Evolutionary conservation across 1,284 basidiomycete species (phyloP), one percentile per base, ranked within the genome.

Genomic region (Ustilago shanxiensis): DNA sequence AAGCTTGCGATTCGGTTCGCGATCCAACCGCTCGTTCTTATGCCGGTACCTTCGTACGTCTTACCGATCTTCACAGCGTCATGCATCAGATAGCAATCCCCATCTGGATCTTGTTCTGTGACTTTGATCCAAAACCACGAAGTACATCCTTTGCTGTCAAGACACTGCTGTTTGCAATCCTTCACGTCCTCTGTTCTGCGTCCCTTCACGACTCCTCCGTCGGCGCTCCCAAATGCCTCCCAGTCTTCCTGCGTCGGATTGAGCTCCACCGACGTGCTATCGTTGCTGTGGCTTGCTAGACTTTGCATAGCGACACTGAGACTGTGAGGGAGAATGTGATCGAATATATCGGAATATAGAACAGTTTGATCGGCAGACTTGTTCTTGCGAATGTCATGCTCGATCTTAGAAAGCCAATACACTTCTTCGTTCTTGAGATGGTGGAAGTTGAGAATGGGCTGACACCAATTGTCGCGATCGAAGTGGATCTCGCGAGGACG

Each of bases 11-110:
- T 31, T 0, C 56, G n/a, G 7, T 54, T 44, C 2, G 33, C 55
- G 33, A 74, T 44, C 72, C 72, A 74, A 2, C 72, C 72, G 49
- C 72, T 74, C 20, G 63, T 74, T 9, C 66, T 35, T 26, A 56
- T 3, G 16, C 63, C 66, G 1, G 55, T 26, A 8, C 66, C 72
- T 33, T 62, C 39, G 35, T 66, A 66, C 22, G 55, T 10, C 41
- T 66, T 59, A 26, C 72, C 72, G 11, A 74, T 63, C 29, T 50
- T 53, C 3, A 74, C 33, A 0, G 54, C 66, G 8, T 54, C 59
- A 13, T 57, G 54, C 66, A 74, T 61, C 44, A 70, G n/a, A 31
- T 60, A 56, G 49, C 72, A 74, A 20, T 63, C 56, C 5, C 66
- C 72, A 3, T 56, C 47, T 7, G n/a, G 0, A 14, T 66, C 62